Evolutionary conservation across 495 filamentous ascomycete genomes (phyloP).

Genomic region (Lentithecium fluviatile): DNA sequence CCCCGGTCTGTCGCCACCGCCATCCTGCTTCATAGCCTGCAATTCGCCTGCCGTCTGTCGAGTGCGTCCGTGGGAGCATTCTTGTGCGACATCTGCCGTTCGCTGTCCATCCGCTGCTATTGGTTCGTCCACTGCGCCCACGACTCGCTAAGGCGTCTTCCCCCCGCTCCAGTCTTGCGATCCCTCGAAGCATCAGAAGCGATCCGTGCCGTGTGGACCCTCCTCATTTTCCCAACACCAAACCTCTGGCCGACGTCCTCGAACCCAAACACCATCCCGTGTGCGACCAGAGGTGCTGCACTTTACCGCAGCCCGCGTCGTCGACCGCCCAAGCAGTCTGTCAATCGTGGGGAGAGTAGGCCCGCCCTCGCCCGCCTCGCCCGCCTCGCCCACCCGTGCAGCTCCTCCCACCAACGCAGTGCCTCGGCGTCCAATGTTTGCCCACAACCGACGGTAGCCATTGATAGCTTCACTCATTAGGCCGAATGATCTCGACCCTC

Average conservation of each 20-base stretch:
- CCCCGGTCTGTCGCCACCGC: slow-evolving; percentile 6
- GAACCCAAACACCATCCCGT: not conserved
- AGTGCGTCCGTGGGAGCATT: slow-evolving; percentile 8
- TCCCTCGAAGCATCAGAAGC: slow-evolving; percentile 27
- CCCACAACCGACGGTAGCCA: slow-evolving; percentile 8
- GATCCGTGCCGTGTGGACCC: slow-evolving; percentile 10
- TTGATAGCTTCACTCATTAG: slow-evolving; percentile 4
- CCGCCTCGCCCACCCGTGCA: not conserved
- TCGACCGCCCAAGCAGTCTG: no score
- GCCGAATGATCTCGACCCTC: slow-evolving; percentile 31
- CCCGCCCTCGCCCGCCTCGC: no score
- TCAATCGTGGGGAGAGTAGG: no score
- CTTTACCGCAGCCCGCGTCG: no score
- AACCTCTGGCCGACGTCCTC: not conserved
- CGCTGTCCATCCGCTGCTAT: slow-evolving; percentile 11
- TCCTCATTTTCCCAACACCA: slow-evolving; percentile 8
- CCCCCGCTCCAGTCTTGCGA: slow-evolving; percentile 29
- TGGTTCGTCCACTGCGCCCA: slow-evolving; percentile 16
- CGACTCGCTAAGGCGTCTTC: slow-evolving; percentile 22
- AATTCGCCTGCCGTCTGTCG: slow-evolving; percentile 1
- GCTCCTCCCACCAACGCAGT: not conserved
- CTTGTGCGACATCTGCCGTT: slow-evolving; percentile 25
- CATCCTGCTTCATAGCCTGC: not conserved
- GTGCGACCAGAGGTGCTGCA: no score
- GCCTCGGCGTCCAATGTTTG: slow-evolving; percentile 27